Conservation (phyloP, 352 stramenopile species). For the Globisporangium paddicum region DNA sequence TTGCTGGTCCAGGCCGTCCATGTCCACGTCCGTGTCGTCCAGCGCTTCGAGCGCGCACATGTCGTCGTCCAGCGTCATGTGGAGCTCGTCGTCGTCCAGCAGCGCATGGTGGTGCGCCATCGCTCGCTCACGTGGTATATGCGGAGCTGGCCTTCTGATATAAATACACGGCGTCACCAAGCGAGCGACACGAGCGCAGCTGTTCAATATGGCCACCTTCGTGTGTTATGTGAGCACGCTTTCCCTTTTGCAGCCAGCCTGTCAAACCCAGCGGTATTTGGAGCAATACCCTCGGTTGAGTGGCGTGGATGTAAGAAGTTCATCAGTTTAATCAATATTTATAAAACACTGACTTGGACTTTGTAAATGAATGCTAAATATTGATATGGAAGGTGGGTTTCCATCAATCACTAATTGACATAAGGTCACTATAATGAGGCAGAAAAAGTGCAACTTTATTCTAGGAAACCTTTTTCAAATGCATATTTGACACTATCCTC, state of each 20-base stretch:
- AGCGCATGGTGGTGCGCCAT: slow-evolving; percentile 4
- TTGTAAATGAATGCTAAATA: neutral
- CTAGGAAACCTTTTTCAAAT: neutral
- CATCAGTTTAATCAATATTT: neutral
- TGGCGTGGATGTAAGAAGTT: neutral
- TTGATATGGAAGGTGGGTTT: neutral
- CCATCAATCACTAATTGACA: neutral
- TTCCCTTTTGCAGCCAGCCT: neutral
- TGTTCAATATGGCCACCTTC: neutral
- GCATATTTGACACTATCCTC: neutral
- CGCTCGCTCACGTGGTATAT: neutral
- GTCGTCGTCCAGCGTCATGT: slow-evolving; percentile 13
- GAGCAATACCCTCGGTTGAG: neutral
- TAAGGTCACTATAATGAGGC: neutral
- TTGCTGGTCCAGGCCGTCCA: slow-evolving; percentile 1
- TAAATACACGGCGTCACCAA: neutral
- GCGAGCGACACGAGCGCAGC: neutral
- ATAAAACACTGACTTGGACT: neutral
- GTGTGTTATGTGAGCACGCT: too few species aligned
- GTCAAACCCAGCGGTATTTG: neutral
- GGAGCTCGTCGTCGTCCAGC: slow-evolving; percentile 12
- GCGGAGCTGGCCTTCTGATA: neutral
- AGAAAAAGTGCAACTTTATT: neutral
- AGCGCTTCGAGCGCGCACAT: slow-evolving; percentile 14
- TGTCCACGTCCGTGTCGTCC: slow-evolving; percentile 6